These are phyloP conservation scores for Cutaneotrichosporon cyanovorans DNA, from an alignment of 1,284 basidiomycete genomes.

Conservation along the genomic window DNA sequence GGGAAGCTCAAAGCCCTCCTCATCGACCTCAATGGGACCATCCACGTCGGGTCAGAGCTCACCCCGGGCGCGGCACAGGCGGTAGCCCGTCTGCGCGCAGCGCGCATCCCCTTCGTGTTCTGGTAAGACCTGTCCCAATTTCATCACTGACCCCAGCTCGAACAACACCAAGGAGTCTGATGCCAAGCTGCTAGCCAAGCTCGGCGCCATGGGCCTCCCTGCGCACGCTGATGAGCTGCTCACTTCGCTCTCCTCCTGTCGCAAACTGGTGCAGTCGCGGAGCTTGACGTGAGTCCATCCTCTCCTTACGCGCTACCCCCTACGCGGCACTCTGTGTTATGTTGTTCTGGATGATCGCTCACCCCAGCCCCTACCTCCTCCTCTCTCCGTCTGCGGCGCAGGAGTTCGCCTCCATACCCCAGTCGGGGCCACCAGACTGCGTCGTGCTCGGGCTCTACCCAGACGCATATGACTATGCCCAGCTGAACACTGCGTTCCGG, in stretches of 20 bases:
- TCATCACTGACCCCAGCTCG: constrained; percentile 26
- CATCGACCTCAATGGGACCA: constrained; percentile 62
- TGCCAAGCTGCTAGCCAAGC: constrained; percentile 44
- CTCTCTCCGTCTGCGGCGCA: constrained; percentile 55
- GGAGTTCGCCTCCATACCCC: constrained; percentile 47
- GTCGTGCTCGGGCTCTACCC: constrained; percentile 64
- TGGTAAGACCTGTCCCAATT: constrained; percentile 45
- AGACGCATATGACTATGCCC: constrained; percentile 51
- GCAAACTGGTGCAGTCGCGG: constrained; percentile 47
- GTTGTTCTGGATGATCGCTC: neutral
- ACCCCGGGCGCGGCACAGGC: constrained; percentile 53
- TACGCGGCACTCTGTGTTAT: too few relatives aligned
- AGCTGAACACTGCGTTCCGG: constrained; percentile 60
- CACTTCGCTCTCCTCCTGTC: constrained; percentile 59
- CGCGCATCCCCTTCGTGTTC: constrained; percentile 54
- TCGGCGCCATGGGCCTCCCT: constrained; percentile 53
- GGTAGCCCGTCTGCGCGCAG: constrained; percentile 49
- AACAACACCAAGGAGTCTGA: constrained; percentile 53
- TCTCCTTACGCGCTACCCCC: neutral
- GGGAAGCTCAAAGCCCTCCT: constrained; percentile 49
- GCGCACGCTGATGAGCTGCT: constrained; percentile 51
- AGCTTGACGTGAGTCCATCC: constrained; percentile 47
- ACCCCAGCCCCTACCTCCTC: constrained; percentile 54
- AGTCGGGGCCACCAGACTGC: constrained; percentile 47
- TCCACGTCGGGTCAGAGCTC: constrained; percentile 54